Evolutionary conservation across 2,329 filamentous ascomycete genomes (phyloP), one percentile per base, ranked within the genome.

Genomic region (Penicillium brasilianum): DNA sequence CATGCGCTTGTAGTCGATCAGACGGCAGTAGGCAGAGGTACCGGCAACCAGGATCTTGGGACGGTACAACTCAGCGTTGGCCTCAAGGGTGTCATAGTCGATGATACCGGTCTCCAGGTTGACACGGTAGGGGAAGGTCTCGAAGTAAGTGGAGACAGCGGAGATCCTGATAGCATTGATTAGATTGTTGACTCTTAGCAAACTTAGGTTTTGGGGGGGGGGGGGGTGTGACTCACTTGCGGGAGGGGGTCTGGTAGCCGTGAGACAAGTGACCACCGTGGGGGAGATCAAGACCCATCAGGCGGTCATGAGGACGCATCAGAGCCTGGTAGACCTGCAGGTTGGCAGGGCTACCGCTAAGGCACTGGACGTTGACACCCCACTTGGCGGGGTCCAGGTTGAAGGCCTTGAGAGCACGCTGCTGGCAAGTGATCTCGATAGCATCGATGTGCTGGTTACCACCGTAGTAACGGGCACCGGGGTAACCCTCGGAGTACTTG

Each of bases 401-500:
- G 85, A 98, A 99, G 61, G 93, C 90, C 82, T 92, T 87, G 66
- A 99, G 90, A 68, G 95, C 95, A 82, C 95, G 90, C 79, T 88
- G 86, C 85, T 99, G 95, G 87, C 95, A 99, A 63, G 95, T 90
- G 69, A 91, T 86, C 87, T 99, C 95, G 74, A 97, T 93, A 81
- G 92, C 86, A 80, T 99, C 95, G 71, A 99, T 99, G 86, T 95
- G 92, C 86, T 99, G 91, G 85, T 99, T 99, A 76, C 95, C 95
- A 77, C 95, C 95, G 76, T 99, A 99, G 87, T 99, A 99, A 81
- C 95, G 90, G 73, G 95, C 95, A 78, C 95, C 95, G 70, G 95
- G 95, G 81, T 97, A 97, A 69, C 95, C 95, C 85, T 99, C 95
- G 18, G 93, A 97, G 87, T 99, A 99, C 85, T 99, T 99, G 88